Base-by-base conservation (phyloP, 2,329 filamentous ascomycete genomes). In the Pyrenophora seminiperda region DNA sequence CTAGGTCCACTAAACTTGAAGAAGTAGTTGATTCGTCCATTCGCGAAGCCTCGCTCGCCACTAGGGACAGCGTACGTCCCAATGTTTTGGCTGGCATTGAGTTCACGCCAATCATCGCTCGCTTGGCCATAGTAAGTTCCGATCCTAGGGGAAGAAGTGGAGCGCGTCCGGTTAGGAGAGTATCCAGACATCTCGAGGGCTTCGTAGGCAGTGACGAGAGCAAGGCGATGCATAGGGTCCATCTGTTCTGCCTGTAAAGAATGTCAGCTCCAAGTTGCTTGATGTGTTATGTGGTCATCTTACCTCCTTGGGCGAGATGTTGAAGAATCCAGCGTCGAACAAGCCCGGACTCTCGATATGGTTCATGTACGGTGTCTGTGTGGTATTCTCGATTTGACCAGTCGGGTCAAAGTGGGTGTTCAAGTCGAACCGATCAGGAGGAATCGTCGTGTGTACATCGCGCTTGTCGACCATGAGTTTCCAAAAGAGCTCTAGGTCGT, bases 31-130 rank as follows among this genome's bases (percentile, higher is more conserved):
- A 75, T 71, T 1, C 71, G 54, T 40, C 81, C 82, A 0, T 77
- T 76, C 0, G 70, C 40, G 18, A 53, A 53, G 5, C 80, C 81
- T 14, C 82, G 72, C 5, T 71, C 69, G 20, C 76, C 76, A 15
- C 80, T 80, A 0, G 81, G 77, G 36, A 84, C 79, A 5, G 24
- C n/a, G n/a, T 53, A 43, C 3, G 49, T 38, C n/a, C 20, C 32
- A n/a, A 54, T 42, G 6, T 56, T 36, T 22, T 54, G 53, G 3
- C 24, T 47, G 5, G 30, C 18, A 24, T 57, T 54, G 1, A 45
- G 31, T 31, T 56, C 41, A 29, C 41, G 45, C 20, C 41, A 67
- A 47, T 74, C 72, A 43, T 74, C 63, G 34, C 42, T 58, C 2
- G 63, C 54, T 31, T 58, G 50, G 3, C 72, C 72, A 50, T 66